These are phyloP conservation scores for Colletotrichum sp. DNA, from an alignment of 2,329 filamentous ascomycete genomes.

Conservation along the genomic window DNA sequence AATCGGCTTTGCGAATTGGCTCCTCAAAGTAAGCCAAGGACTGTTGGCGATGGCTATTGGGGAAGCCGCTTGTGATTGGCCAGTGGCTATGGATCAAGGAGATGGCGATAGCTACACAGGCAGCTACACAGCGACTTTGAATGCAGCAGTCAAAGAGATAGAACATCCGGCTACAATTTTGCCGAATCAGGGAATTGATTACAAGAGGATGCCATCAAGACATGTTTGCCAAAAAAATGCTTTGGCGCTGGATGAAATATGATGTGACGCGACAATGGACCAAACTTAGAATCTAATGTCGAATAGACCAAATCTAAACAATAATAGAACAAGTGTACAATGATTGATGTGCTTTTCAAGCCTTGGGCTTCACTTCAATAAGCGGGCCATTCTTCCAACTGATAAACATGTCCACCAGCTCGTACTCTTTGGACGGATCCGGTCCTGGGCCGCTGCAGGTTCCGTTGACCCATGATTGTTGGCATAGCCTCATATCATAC, in stretches of 20 bases:
- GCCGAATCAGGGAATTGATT: accelerated
- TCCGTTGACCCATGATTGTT: background rate
- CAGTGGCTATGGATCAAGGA: background rate
- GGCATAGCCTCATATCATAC: conserved; percentile 1
- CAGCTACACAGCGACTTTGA: background rate
- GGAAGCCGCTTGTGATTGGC: background rate
- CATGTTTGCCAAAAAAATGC: background rate
- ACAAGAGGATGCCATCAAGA: background rate
- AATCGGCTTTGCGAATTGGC: background rate
- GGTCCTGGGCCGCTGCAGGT: background rate
- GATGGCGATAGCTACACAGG: background rate
- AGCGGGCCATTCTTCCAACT: conserved; percentile 5
- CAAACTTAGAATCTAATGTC: background rate
- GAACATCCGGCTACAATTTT: too few relatives aligned
- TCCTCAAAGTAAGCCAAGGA: background rate
- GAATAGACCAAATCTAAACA: background rate
- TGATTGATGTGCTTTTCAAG: background rate
- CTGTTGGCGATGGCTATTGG: background rate
- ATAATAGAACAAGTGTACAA: background rate
- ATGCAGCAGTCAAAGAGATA: background rate
- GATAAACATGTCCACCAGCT: conserved; percentile 4
- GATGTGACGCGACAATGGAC: background rate
- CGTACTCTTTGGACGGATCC: background rate
- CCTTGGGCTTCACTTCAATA: background rate
- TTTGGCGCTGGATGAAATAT: background rate